Conservation (phyloP, 345 rosid species). For the Corymbia maculata region DNA sequence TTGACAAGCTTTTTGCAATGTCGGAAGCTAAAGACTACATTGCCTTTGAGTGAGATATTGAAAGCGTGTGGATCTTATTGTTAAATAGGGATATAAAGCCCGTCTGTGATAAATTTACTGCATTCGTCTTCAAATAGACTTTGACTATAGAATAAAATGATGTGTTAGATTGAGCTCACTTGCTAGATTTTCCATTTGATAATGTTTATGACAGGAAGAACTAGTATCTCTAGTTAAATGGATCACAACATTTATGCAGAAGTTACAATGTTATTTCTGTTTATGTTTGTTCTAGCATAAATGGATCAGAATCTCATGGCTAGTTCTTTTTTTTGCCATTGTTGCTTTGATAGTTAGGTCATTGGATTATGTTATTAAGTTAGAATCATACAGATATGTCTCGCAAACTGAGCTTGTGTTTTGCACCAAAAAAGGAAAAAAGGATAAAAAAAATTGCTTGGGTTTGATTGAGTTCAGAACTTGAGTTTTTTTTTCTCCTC, state of each 20-base stretch:
- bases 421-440: fast-evolving
- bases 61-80: background rate
- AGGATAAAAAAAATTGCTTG: background rate
- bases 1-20: background rate
- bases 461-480: background rate
- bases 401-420: background rate
- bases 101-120: background rate
- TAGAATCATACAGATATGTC: background rate
- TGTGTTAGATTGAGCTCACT: background rate
- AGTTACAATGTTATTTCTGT: no score
- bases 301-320: background rate
- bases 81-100: fast-evolving
- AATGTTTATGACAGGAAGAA: background rate
- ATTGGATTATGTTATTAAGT: background rate
- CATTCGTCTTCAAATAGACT: background rate
- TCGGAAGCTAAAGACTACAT: background rate
- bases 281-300: background rate
- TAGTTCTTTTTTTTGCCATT: background rate
- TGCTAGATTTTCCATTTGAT: fast-evolving
- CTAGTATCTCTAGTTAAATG: background rate
- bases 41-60: background rate
- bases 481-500: no score
- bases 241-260: no score
- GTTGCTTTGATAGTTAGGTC: background rate
- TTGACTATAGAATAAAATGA: fast-evolving